phyloP scores from a whole-genome alignment of 1,284 basidiomycete genomes.

The Grifola frondosa region DNA sequence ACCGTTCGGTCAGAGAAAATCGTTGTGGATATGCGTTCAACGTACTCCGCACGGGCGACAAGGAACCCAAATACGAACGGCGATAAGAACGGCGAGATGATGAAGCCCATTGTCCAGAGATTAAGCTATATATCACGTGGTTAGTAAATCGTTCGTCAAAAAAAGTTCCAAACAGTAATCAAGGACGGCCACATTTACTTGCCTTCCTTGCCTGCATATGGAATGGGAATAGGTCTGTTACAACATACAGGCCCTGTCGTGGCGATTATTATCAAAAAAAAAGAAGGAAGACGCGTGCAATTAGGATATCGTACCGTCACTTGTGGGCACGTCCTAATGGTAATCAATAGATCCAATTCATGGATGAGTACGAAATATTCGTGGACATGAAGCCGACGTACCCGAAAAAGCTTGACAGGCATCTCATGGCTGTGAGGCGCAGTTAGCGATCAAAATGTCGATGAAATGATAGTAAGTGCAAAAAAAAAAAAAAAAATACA shows the following conservation, averaged over 20 bases:
- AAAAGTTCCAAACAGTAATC: too few relatives aligned
- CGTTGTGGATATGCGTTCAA: not conserved
- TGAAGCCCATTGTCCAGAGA: conserved; percentile 72
- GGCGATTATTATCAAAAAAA: not conserved
- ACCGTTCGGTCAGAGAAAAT: not conserved
- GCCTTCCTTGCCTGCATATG: conserved; percentile 74
- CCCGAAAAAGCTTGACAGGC: conserved; percentile 69
- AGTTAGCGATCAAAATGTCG: not conserved
- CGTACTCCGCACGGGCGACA: conserved; percentile 53
- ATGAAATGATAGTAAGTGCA: conserved; percentile 1
- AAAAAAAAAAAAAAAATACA: conserved; percentile 1
- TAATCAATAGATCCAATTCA: conserved; percentile 1
- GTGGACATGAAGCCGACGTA: conserved; percentile 27
- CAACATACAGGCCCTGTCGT: conserved; percentile 59
- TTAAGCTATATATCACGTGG: conserved; percentile 46
- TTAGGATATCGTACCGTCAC: conserved; percentile 49
- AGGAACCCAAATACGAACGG: conserved; percentile 73
- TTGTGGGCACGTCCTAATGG: conserved; percentile 59
- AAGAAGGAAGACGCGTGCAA: not conserved
- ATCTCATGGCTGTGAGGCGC: conserved; percentile 56
- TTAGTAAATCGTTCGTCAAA: too few relatives aligned
- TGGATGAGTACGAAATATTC: not conserved
- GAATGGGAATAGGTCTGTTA: conserved; percentile 74
- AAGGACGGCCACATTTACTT: not conserved
- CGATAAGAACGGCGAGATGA: conserved; percentile 63